Conservation (phyloP, 148 eudicot genomes). For the Suaeda aralocaspica region DNA sequence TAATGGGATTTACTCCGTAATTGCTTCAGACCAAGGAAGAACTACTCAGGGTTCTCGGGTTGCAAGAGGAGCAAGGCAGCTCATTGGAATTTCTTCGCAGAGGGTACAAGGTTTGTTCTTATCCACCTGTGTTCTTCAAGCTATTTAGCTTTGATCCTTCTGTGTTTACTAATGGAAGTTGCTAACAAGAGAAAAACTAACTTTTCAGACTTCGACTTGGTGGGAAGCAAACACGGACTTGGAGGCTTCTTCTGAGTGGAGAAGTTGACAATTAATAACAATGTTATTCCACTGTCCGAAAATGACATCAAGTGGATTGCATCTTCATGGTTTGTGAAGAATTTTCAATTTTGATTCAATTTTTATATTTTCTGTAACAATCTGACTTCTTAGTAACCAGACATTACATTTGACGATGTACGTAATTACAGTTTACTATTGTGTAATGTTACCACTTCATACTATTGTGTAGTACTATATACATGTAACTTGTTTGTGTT, state of each 20-base stretch:
- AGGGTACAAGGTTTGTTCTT: slow-evolving; percentile 72
- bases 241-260: slow-evolving; percentile 36
- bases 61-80: slow-evolving; percentile 95
- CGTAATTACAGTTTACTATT: no score
- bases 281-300: background rate
- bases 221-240: slow-evolving; percentile 33
- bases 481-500: no score
- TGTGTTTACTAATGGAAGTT: no score
- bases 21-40: slow-evolving; percentile 85
- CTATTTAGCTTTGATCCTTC: background rate
- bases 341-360: no score
- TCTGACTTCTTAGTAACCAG: no score
- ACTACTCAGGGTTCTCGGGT: slow-evolving; percentile 89
- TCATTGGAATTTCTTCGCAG: slow-evolving; percentile 86
- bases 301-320: background rate
- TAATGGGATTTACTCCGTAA: background rate
- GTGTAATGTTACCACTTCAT: no score
- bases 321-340: no score
- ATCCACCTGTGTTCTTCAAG: background rate
- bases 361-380: no score
- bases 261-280: slow-evolving; percentile 21
- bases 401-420: no score
- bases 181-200: background rate
- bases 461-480: no score
- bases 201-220: slow-evolving; percentile 34